Conservation (phyloP, 768 basidiomycete species). For the Sarcomyxa edulis region DNA sequence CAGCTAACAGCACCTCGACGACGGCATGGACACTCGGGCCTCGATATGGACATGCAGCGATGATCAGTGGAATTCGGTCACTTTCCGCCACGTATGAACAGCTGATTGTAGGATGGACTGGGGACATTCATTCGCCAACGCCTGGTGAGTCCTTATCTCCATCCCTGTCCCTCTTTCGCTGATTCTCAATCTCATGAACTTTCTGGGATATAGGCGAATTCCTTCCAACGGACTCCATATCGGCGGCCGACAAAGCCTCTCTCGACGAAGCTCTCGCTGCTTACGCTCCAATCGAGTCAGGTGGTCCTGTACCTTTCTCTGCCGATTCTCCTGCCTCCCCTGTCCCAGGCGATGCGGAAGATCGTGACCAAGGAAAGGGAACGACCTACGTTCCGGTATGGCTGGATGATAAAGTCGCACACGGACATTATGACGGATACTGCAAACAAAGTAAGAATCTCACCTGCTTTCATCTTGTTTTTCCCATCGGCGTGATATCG, state of each 20-base stretch:
- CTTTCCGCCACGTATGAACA: conserved; percentile 84
- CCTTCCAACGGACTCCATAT: conserved; percentile 47
- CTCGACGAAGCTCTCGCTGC: conserved; percentile 60
- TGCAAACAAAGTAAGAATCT: conserved; percentile 91
- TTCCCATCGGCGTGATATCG: neutral
- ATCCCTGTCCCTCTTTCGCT: too few relatives aligned
- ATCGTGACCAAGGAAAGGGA: conserved; percentile 48
- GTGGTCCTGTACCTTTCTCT: conserved; percentile 1
- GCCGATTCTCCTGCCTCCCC: conserved; percentile 4
- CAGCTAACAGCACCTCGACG: conserved; percentile 5
- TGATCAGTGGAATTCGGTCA: conserved; percentile 89
- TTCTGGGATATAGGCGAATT: too few relatives aligned
- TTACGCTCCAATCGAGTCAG: conserved; percentile 55
- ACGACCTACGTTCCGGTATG: conserved; percentile 86
- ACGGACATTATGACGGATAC: conserved; percentile 95
- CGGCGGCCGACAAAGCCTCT: conserved; percentile 55
- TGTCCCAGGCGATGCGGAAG: conserved; percentile 13
- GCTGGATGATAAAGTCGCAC: conserved; percentile 84
- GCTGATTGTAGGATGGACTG: conserved; percentile 91
- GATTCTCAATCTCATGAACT: too few relatives aligned
- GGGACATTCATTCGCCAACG: conserved; percentile 64
- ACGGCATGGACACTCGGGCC: conserved; percentile 70
- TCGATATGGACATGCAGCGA: conserved; percentile 88
- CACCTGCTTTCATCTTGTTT: conserved; percentile 1
- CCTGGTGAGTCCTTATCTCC: too few relatives aligned